Conservation (phyloP, 2,329 filamentous ascomycete genomes). For the Mollisia scopiformis region DNA sequence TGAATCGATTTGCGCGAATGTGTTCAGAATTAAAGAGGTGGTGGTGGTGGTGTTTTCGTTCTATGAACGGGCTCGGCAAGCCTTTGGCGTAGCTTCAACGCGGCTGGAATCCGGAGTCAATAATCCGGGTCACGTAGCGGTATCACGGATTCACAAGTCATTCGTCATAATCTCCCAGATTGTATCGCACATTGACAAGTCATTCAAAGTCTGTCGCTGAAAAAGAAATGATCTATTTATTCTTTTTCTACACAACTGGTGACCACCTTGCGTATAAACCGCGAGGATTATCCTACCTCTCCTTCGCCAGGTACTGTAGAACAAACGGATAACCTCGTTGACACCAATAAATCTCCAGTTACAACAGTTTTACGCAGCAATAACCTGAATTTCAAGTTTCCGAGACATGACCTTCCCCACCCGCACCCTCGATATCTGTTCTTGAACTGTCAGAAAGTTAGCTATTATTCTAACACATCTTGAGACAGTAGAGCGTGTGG, state of each 20-base stretch:
- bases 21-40: not conserved
- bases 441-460: not conserved
- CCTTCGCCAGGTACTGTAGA: not conserved
- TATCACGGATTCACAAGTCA: conserved; percentile 11
- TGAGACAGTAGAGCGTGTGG: not conserved
- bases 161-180: not conserved
- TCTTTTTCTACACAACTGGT: not conserved
- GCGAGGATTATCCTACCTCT: not conserved
- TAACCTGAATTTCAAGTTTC: not conserved
- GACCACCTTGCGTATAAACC: not conserved
- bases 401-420: not conserved
- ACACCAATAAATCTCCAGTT: not conserved
- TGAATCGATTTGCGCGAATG: not conserved
- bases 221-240: not conserved
- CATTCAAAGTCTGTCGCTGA: not conserved
- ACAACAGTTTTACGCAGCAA: too few species aligned
- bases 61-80: not conserved
- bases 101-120: not conserved
- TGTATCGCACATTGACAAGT: conserved; percentile 2
- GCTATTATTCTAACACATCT: not conserved
- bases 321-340: not conserved
- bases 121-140: not conserved
- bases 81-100: not conserved
- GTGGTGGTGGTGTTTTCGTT: too few species aligned
- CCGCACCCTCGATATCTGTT: not conserved